These are phyloP conservation scores for Hawksworthiomyces lignivorus DNA, from an alignment of 2,329 filamentous ascomycete genomes.

Conservation along the genomic window DNA sequence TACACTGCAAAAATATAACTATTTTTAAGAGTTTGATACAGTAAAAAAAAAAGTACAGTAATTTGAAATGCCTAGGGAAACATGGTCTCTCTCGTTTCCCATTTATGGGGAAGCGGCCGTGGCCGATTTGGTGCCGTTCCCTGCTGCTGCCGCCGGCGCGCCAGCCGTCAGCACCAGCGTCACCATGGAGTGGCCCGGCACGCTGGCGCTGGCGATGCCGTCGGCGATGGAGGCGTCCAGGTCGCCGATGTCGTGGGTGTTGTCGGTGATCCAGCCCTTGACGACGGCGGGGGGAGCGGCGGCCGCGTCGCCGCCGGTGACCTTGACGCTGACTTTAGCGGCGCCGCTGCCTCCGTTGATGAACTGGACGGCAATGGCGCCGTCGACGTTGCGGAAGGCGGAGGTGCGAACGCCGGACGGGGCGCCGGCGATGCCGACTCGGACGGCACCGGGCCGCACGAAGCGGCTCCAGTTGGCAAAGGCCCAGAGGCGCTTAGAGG, in stretches of 20 bases:
- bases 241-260: conserved; percentile 6
- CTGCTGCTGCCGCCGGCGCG: neutral
- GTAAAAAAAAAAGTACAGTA: too few species aligned
- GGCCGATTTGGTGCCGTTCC: neutral
- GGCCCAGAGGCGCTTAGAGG: conserved; percentile 23
- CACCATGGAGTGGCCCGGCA: conserved; percentile 6
- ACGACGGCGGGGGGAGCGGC: neutral
- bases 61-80: too few species aligned
- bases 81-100: too few species aligned
- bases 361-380: conserved; percentile 22
- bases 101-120: too few species aligned
- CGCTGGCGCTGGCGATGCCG: conserved; percentile 6
- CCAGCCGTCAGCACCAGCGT: conserved; percentile 5
- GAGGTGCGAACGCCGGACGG: conserved; percentile 17
- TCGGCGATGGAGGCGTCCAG: conserved; percentile 4
- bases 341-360: conserved; percentile 19
- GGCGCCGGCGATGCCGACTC: conserved; percentile 19
- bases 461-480: conserved; percentile 24
- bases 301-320: conserved; percentile 5
- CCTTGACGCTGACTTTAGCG: conserved; percentile 9
- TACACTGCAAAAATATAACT: too few species aligned
- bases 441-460: conserved; percentile 21
- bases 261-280: conserved; percentile 12
- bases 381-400: conserved; percentile 27
- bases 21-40: too few species aligned